A percentile compares a stretch with the other conserved stretches of the same genome.
Conservation (phyloP, 139 green algal species). For the Coccomyxa sp. region DNA sequence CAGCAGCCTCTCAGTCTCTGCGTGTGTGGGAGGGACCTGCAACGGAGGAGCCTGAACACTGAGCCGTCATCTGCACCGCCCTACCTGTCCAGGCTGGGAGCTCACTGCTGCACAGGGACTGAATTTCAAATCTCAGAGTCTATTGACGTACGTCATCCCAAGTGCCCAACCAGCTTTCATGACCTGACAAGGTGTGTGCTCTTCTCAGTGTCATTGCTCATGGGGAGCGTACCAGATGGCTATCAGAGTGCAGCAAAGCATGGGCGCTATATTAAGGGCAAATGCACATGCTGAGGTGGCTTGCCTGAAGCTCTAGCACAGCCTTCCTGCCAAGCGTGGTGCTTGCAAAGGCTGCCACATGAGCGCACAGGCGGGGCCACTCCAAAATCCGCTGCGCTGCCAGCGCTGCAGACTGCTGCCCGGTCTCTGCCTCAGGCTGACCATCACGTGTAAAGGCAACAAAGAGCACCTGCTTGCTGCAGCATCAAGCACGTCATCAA, state of each 20-base stretch:
- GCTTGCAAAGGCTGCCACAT: conserved; percentile 60
- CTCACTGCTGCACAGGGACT: neutral
- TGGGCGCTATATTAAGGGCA: too few species aligned
- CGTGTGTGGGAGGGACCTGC: neutral
- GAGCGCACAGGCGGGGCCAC: conserved; percentile 59
- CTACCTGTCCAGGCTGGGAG: neutral
- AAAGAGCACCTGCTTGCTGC: too few species aligned
- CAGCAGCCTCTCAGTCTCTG: conserved; percentile 33
- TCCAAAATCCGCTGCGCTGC: conserved; percentile 62
- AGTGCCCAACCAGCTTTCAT: neutral
- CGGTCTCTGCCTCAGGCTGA: too few species aligned
- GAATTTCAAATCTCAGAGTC: neutral
- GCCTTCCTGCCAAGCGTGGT: conserved; percentile 56
- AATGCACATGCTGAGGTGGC: neutral
- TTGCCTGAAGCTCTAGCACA: conserved; percentile 25
- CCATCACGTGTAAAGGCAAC: too few species aligned
- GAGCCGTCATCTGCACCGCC: too few species aligned
- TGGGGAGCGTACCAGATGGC: too few species aligned
- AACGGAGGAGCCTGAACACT: too few species aligned
- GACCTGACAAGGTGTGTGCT: neutral
- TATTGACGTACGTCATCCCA: neutral
- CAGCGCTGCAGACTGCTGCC: conserved; percentile 38
- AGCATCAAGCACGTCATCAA: too few species aligned
- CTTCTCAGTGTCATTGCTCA: neutral
- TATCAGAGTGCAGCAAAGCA: too few species aligned